Conservation (phyloP, 257 asterid genomes). For the Solanum chmielewskii region DNA sequence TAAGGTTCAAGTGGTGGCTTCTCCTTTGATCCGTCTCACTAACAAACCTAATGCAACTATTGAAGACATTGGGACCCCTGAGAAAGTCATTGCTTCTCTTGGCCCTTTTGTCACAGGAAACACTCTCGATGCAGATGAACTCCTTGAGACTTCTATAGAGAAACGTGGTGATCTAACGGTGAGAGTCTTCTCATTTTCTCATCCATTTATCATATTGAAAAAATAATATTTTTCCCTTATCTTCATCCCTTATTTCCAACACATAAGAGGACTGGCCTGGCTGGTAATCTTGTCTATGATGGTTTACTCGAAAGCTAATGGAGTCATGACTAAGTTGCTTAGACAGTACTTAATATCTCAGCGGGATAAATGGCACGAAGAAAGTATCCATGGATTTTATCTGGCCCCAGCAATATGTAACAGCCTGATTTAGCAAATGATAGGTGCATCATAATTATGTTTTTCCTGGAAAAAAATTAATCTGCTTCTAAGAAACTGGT, state of each 20-base stretch:
- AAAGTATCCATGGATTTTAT: neutral
- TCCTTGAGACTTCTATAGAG: constrained; percentile 60
- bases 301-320: neutral
- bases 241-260: neutral
- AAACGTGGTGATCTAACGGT: constrained; percentile 85
- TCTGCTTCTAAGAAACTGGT: neutral
- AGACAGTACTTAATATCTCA: neutral
- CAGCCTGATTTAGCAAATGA: neutral
- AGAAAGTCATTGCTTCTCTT: constrained; percentile 82
- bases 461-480: neutral
- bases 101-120: constrained; percentile 98
- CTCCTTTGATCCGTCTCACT: constrained; percentile 85
- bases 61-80: constrained; percentile 92
- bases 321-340: neutral
- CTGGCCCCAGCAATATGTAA: neutral
- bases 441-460: neutral
- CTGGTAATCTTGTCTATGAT: neutral
- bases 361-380: neutral
- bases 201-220: neutral
- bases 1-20: constrained; percentile 80
- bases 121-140: constrained; percentile 79
- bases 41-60: constrained; percentile 86
- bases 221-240: neutral
- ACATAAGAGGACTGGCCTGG: neutral
- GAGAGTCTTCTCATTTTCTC: neutral